Evolutionary conservation across 345 rosid genomes (phyloP).

Genomic region (Euphorbia lathyris): DNA sequence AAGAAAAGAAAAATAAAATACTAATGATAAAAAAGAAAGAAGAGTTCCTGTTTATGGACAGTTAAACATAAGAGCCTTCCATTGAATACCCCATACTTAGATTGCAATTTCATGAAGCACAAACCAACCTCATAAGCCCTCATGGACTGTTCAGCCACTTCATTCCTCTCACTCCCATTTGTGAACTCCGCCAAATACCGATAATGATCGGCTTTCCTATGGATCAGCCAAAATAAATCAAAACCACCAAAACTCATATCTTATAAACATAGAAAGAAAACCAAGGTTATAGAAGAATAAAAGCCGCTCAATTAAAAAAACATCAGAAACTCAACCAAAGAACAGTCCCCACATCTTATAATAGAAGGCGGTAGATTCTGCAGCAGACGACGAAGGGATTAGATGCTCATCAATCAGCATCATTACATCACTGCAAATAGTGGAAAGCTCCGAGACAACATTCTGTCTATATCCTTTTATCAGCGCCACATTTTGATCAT

Average conservation of each 20-base stretch:
- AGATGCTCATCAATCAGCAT: conserved; percentile 60
- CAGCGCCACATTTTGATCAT: conserved; percentile 48
- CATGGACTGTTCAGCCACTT: conserved; percentile 58
- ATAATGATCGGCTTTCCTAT: conserved; percentile 71
- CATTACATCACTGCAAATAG: conserved; percentile 56
- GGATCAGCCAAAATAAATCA: conserved; percentile 15
- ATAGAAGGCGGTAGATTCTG: conserved; percentile 64
- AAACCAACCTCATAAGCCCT: conserved; percentile 55
- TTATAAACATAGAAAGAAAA: background rate
- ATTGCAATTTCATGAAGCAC: too few species aligned
- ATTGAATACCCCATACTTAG: too few species aligned
- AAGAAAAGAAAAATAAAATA: background rate
- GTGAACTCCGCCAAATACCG: conserved; percentile 63
- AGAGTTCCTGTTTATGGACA: too few species aligned
- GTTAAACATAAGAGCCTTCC: too few species aligned
- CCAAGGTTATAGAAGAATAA: background rate
- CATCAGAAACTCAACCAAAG: background rate
- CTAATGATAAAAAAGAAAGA: background rate
- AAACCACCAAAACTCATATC: background rate
- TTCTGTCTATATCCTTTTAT: conserved; percentile 58
- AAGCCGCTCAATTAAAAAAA: background rate
- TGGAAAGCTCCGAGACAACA: conserved; percentile 53
- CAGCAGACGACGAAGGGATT: conserved; percentile 52
- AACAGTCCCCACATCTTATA: conserved; percentile 49
- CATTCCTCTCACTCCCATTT: conserved; percentile 48